Evolutionary conservation across 352 stramenopile species (phyloP).

Genomic region (Globisporangium viniferum): DNA sequence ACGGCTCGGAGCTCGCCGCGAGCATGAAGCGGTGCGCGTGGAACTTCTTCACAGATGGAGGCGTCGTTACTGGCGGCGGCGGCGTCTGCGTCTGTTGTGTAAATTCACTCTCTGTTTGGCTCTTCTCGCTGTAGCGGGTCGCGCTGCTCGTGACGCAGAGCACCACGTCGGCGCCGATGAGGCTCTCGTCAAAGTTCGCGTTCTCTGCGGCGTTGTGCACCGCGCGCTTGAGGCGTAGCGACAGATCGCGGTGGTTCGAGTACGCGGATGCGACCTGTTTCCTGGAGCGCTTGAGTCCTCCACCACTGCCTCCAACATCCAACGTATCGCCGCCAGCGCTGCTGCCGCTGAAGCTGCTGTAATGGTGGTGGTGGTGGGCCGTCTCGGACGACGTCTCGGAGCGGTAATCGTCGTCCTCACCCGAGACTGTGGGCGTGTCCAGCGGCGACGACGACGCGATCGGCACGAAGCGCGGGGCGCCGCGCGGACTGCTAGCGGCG

Average conservation of each 20-base stretch:
- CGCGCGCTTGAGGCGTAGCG: constrained; percentile 50
- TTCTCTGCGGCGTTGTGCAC: constrained; percentile 26
- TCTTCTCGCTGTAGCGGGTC: constrained; percentile 6
- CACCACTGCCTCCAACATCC: background rate
- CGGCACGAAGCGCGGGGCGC: background rate
- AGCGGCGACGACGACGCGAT: constrained; percentile 34
- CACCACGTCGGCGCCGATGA: constrained; percentile 73
- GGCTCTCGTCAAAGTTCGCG: constrained; percentile 45
- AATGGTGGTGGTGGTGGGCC: constrained; percentile 24
- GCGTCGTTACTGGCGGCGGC: background rate
- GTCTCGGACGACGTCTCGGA: constrained; percentile 75
- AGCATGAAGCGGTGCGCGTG: constrained; percentile 82
- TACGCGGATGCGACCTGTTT: constrained; percentile 46
- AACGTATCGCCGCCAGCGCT: background rate
- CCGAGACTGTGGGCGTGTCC: constrained; percentile 50
- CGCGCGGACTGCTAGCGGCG: background rate
- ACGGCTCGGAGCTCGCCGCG: constrained; percentile 75
- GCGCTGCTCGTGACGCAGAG: constrained; percentile 41
- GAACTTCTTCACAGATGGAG: constrained; percentile 31
- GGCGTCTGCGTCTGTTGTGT: background rate
- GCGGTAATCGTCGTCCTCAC: constrained; percentile 76
- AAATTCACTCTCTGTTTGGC: background rate
- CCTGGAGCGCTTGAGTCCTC: constrained; percentile 9
- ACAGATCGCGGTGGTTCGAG: constrained; percentile 66
- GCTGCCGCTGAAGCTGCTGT: background rate